Percentiles rank a stretch among this genome's conserved stretches.
Evolutionary conservation across 345 rosid species (phyloP).

Genomic region (Erysimum cheiranthoides): DNA sequence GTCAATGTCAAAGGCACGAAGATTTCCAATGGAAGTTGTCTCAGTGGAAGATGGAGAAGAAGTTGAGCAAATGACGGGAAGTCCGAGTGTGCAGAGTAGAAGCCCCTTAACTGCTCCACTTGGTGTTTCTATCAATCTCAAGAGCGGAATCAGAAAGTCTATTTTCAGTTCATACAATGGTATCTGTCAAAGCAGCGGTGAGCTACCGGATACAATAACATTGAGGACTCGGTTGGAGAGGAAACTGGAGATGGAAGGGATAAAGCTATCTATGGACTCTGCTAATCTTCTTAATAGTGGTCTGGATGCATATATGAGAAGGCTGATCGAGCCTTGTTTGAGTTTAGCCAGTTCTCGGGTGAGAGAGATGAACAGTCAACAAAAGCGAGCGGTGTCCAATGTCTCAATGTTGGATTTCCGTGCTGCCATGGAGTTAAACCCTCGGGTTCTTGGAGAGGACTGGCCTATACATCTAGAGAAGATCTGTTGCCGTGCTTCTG

Average conservation of each 20-base stretch:
- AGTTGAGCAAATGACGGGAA: slow-evolving; percentile 82
- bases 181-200: slow-evolving; percentile 58
- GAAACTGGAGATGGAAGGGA: slow-evolving; percentile 69
- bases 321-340: slow-evolving; percentile 74
- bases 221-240: slow-evolving; percentile 62
- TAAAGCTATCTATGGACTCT: slow-evolving; percentile 57
- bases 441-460: slow-evolving; percentile 71
- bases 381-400: slow-evolving; percentile 29
- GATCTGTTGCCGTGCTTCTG: slow-evolving; percentile 51
- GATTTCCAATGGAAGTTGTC: slow-evolving; percentile 64
- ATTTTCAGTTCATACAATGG: slow-evolving; percentile 39
- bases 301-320: slow-evolving; percentile 67
- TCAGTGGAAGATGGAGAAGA: slow-evolving; percentile 98
- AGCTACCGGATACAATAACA: slow-evolving; percentile 73
- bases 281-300: slow-evolving; percentile 73
- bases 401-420: slow-evolving; percentile 68
- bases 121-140: slow-evolving; percentile 62
- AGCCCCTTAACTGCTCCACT: slow-evolving; percentile 83
- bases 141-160: slow-evolving; percentile 53
- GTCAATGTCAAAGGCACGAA: slow-evolving; percentile 56
- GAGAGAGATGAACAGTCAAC: slow-evolving; percentile 35
- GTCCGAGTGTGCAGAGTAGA: slow-evolving; percentile 80
- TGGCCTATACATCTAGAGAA: slow-evolving; percentile 80
- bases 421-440: slow-evolving; percentile 71
- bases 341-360: slow-evolving; percentile 57